Base-by-base conservation (phyloP, 805 yeast genomes). In the Starmerella apis region DNA sequence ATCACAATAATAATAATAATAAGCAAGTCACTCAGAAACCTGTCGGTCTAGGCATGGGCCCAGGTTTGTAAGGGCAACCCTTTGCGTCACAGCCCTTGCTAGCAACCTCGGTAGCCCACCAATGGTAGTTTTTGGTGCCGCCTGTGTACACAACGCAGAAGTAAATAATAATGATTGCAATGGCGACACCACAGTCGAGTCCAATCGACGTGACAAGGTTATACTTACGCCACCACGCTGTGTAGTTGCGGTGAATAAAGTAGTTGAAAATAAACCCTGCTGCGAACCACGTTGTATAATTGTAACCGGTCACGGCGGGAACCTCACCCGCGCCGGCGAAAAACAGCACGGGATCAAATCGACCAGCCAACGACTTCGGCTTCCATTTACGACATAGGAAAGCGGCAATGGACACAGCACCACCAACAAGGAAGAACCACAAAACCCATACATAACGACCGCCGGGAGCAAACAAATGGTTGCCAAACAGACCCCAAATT, bases 241-340 rank as follows among this genome's bases (percentile, higher is more conserved):
- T 68, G 65, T 73, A 79, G 50, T 69, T 67, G 43, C 75, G 71
- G 55, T 78, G 78, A 49, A 81, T 65, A 53, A 69, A 68, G 64
- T 71, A 78, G 69, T 78, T 79, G 69, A 81, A 81, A 8, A 71
- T 49, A 54, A 71, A 73, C 6, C 83, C 81, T 32, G 56, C 70
- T 39, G 69, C 62, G 55, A 79, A 75, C 67, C 74, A 80, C 4
- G 78, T 65, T 24, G 76, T 72, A 63, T 78, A 80, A 63, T 80
- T 80, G 64, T 79, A 80, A 25, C 83, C 79, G 3, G 87, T 80
- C 38, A 83, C 80, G 45, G 88, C 86, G n/a, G 90, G 87, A 59
- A 81, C 78, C 56, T 72, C 70, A 45, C 79, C 81, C 11, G 76
- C 68, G 5, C 78, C 76, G 14, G 72, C 70, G 57, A 83, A 74